A percentile compares a stretch with the other conserved stretches of the same genome.
Evolutionary conservation across 805 yeast genomes (phyloP).

Genomic region (Lachancea mirantina): DNA sequence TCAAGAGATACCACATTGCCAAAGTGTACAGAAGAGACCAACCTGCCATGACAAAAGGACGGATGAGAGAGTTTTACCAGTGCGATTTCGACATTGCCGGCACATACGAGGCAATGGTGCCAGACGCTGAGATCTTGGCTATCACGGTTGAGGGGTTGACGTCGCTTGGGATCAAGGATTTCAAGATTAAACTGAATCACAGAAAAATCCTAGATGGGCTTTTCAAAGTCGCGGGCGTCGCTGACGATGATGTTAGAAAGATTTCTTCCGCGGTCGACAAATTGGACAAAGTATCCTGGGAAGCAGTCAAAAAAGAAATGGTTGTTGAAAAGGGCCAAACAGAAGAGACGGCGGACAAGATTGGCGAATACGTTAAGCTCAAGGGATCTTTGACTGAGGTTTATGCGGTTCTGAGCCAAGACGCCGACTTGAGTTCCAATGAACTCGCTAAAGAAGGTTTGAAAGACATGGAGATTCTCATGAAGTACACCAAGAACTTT

Average conservation of each 20-base stretch:
- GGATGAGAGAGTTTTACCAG: conserved; percentile 99
- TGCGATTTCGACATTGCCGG: conserved; percentile 99
- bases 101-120: conserved; percentile 84
- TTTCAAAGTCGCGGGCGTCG: conserved; percentile 90
- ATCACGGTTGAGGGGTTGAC: conserved; percentile 79
- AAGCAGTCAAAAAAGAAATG: conserved; percentile 86
- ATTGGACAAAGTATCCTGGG: conserved; percentile 94
- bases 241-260: conserved; percentile 87
- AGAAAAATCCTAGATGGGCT: conserved; percentile 94
- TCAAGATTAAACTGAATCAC: conserved; percentile 89
- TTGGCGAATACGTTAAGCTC: conserved; percentile 84
- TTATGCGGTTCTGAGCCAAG: conserved; percentile 46
- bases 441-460: conserved; percentile 75
- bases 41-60: conserved; percentile 99
- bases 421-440: conserved; percentile 53
- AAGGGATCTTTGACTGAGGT: conserved; percentile 69
- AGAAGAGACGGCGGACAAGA: conserved; percentile 86
- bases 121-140: conserved; percentile 85
- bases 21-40: conserved; percentile 98
- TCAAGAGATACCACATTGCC: conserved; percentile 95
- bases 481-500: conserved; percentile 77
- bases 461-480: conserved; percentile 66
- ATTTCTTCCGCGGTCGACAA: conserved; percentile 95
- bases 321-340: conserved; percentile 83
- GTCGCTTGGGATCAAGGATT: conserved; percentile 76